Base-by-base conservation (phyloP, 805 yeast species). In the Metschnikowia baotianmanensis region DNA sequence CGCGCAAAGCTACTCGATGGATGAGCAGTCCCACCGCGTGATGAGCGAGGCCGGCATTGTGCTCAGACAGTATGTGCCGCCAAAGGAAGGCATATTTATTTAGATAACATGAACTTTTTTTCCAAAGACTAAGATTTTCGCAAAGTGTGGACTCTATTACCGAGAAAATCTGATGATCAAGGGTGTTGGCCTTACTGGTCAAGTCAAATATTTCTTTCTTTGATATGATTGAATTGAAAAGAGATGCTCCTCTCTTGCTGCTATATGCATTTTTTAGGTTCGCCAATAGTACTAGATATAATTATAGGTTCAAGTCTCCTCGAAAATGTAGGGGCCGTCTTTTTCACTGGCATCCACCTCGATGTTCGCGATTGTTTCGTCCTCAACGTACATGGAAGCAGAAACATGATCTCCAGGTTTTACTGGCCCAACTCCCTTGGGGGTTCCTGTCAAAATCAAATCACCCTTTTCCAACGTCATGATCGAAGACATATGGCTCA, bases 381-480 rank as follows among this genome's bases (percentile, higher is more conserved):
- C 91, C 24, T 76, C 76, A 23, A 72, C 75, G 21, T 61, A 63
- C 47, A 88, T 62, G 48, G 77, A 74, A 6, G 95, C 95, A 33
- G 72, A 71, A 20, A 93, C 69, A 19, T 61, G 57, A 58, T 93
- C 98, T 8, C 97, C 98, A 0, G 95, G 86, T 5, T 61, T 62
- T 24, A 90, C 66, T 19, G 75, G 67, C 7, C 98, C 96, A n/a
- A 93, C 99, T 13, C 99, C 99, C 62, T 89, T 87, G 33, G 99
- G 99, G 1, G 99, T 93, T 13, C 99, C 99, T 1, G 99, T 93
- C 37, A 93, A 71, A 43, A 93, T 81, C 47, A 93, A 73, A 57
- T 93, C 99, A 22, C 96, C 96, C 39, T 86, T 82, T 54, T 90
- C 81, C 42, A 93, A 70, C 4, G 97, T 87, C 91, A 91, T 91